Evolutionary conservation across 306 rosid genomes (phyloP).

Genomic region (Glycine tomentella): DNA sequence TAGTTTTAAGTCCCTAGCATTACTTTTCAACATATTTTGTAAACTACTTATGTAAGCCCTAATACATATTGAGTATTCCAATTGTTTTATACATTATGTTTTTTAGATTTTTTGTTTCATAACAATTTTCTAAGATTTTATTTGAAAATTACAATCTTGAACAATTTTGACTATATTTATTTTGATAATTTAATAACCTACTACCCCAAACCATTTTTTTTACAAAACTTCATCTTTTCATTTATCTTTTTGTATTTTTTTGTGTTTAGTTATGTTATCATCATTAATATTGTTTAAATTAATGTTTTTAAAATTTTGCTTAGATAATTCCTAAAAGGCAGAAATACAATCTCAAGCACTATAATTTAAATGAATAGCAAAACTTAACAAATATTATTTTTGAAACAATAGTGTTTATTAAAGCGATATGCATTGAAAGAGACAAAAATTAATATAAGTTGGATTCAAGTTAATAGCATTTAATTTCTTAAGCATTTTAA

Average conservation of each 20-base stretch:
- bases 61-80: not conserved
- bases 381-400: not conserved
- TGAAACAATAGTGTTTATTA: not conserved
- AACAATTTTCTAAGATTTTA: not conserved
- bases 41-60: not conserved
- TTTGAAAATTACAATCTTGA: not conserved
- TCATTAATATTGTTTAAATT: too few species aligned
- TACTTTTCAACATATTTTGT: not conserved
- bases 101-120: too few species aligned
- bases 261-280: too few species aligned
- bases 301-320: too few species aligned
- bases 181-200: too few species aligned
- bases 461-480: not conserved
- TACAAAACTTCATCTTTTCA: too few species aligned
- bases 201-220: not conserved
- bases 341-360: not conserved
- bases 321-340: not conserved
- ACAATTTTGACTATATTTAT: too few species aligned
- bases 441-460: not conserved
- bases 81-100: not conserved
- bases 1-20: too few species aligned
- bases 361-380: not conserved
- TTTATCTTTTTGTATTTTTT: too few species aligned
- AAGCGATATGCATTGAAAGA: not conserved
- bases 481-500: not conserved